Evolutionary conservation across 2,329 filamentous ascomycete genomes (phyloP).

Genomic region (Scortechinia acanthostroma): DNA sequence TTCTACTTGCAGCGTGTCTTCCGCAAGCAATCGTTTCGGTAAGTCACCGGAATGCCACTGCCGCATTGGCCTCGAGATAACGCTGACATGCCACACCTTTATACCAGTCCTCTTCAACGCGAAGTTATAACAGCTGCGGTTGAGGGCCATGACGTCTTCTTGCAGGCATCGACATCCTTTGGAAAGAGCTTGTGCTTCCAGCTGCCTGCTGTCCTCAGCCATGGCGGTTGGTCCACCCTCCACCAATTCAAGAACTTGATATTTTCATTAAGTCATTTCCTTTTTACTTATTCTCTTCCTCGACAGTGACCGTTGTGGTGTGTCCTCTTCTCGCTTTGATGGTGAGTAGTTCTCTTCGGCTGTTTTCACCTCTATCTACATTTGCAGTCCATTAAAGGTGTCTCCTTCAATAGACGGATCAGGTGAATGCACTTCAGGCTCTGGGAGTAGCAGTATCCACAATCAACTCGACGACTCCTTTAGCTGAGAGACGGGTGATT

Average conservation of each 20-base stretch:
- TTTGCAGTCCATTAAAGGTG: slow-evolving; percentile 3
- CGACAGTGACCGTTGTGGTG: slow-evolving; percentile 72
- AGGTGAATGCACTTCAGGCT: slow-evolving; percentile 72
- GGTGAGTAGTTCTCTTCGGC: slow-evolving; percentile 42
- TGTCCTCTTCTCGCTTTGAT: slow-evolving; percentile 85
- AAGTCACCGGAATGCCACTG: slow-evolving; percentile 1
- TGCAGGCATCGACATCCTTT: slow-evolving; percentile 85
- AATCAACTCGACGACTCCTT: slow-evolving; percentile 76
- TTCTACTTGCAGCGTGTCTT: slow-evolving; percentile 2
- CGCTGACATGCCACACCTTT: not conserved
- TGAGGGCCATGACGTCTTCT: slow-evolving; percentile 80
- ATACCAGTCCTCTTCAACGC: slow-evolving; percentile 67
- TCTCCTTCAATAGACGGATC: slow-evolving; percentile 64
- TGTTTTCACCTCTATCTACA: too few relatives aligned
- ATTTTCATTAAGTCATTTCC: slow-evolving; percentile 3
- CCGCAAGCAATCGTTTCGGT: not conserved
- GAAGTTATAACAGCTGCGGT: slow-evolving; percentile 81
- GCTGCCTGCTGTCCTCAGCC: slow-evolving; percentile 78
- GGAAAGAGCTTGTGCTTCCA: slow-evolving; percentile 93
- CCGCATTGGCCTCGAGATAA: not conserved
- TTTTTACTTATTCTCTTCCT: slow-evolving; percentile 6
- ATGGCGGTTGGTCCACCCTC: slow-evolving; percentile 60
- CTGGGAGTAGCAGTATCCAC: slow-evolving; percentile 75
- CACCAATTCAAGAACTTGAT: too few relatives aligned
- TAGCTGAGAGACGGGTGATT: slow-evolving; percentile 58